phyloP scores from a whole-genome alignment of 208 protist species.

The Leishmania major region DNA sequence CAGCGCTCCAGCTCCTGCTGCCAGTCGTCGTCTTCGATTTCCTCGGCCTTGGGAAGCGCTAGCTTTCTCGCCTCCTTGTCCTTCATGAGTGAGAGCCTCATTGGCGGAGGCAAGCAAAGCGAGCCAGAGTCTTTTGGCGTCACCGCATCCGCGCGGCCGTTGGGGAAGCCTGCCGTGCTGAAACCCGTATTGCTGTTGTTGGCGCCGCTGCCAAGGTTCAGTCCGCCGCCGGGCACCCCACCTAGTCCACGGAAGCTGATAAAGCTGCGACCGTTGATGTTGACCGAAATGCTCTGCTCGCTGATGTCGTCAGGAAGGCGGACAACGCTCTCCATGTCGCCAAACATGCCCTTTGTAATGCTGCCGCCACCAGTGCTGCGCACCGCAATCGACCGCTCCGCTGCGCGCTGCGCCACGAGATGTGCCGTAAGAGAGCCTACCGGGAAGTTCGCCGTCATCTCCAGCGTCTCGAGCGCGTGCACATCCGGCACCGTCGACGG shows the following conservation, averaged over 20 bases:
- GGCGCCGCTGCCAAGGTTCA: not conserved
- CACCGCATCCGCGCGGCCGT: slow-evolving; percentile 15
- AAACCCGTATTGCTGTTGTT: not conserved
- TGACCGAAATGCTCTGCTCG: slow-evolving; percentile 35
- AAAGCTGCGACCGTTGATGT: slow-evolving; percentile 36
- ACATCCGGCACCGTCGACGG: slow-evolving; percentile 53
- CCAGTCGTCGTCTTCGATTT: slow-evolving; percentile 73
- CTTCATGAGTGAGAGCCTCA: slow-evolving; percentile 35
- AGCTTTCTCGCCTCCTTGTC: slow-evolving; percentile 36
- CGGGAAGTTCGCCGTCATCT: slow-evolving; percentile 77
- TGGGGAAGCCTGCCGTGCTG: slow-evolving; percentile 7
- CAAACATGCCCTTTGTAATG: slow-evolving; percentile 21
- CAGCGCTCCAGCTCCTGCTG: slow-evolving; percentile 75
- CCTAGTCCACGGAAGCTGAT: slow-evolving; percentile 32
- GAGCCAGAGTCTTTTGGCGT: slow-evolving; percentile 22
- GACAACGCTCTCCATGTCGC: slow-evolving; percentile 27
- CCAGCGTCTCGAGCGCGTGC: slow-evolving; percentile 74
- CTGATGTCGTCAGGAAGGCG: slow-evolving; percentile 31
- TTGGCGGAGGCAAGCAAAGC: slow-evolving; percentile 17
- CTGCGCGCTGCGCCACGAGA: slow-evolving; percentile 27
- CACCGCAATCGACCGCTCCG: slow-evolving; percentile 26
- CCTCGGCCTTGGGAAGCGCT: slow-evolving; percentile 65
- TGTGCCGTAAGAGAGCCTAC: slow-evolving; percentile 54
- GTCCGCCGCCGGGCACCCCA: slow-evolving; percentile 1
- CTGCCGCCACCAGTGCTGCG: slow-evolving; percentile 23